These are phyloP conservation scores for Gymnopilus dilepis DNA, from an alignment of 768 basidiomycete genomes.

Conservation along the genomic window DNA sequence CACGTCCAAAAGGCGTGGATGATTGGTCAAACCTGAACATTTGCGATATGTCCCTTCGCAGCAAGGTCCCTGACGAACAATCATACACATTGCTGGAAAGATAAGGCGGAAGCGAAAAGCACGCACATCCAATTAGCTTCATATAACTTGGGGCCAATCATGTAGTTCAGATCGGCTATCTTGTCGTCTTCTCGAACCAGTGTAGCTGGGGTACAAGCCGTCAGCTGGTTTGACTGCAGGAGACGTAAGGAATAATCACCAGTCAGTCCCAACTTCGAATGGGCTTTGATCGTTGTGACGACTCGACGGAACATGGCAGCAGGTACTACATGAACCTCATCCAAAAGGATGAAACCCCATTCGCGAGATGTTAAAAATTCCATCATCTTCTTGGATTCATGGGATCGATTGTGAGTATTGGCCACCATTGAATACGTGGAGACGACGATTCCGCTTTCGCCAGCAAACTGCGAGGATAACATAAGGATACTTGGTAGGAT, in stretches of 20 bases:
- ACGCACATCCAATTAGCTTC: conserved; percentile 98
- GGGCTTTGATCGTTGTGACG: conserved; percentile 98
- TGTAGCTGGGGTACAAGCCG: conserved; percentile 63
- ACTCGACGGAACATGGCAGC: conserved; percentile 98
- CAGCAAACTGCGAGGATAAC: conserved; percentile 72
- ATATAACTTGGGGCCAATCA: conserved; percentile 99
- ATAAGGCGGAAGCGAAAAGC: conserved; percentile 6
- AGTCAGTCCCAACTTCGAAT: conserved; percentile 96
- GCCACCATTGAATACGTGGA: conserved; percentile 99
- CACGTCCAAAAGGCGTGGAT: neutral
- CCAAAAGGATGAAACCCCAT: conserved; percentile 97
- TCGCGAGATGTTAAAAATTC: conserved; percentile 97
- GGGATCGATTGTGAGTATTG: conserved; percentile 97
- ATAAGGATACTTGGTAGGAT: neutral
- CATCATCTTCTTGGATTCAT: conserved; percentile 99
- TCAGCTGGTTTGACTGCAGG: neutral
- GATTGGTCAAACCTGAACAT: conserved; percentile 82
- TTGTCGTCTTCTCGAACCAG: conserved; percentile 99
- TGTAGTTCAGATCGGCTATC: conserved; percentile 97
- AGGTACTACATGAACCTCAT: conserved; percentile 99
- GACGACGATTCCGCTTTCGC: conserved; percentile 96
- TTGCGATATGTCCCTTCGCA: conserved; percentile 98
- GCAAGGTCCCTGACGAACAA: conserved; percentile 79
- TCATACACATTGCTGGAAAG: conserved; percentile 19
- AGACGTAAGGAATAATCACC: conserved; percentile 51